Conservation (phyloP, 1,284 basidiomycete species). For the Boletus mariae region DNA sequence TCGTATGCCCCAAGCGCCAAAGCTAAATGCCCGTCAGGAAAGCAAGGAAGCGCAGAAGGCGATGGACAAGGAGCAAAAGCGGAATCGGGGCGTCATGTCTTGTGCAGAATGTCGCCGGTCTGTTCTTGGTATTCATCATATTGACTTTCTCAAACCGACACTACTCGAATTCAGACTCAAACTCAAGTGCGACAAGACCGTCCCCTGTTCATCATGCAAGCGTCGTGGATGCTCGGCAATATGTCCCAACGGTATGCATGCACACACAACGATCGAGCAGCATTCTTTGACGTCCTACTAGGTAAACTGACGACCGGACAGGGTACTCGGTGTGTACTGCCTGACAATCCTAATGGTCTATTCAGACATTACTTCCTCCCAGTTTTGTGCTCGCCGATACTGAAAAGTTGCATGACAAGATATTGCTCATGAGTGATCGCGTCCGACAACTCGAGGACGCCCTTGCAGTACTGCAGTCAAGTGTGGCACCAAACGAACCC, state of each 20-base stretch:
- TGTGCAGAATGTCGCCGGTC: slow-evolving; percentile 72
- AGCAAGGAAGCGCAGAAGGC: slow-evolving; percentile 31
- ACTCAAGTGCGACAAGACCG: slow-evolving; percentile 72
- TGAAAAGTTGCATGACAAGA: slow-evolving; percentile 70
- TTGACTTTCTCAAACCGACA: not conserved
- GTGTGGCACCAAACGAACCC: slow-evolving; percentile 42
- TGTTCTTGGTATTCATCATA: slow-evolving; percentile 15
- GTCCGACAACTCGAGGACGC: slow-evolving; percentile 76
- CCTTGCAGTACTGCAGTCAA: slow-evolving; percentile 55
- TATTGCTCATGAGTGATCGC: slow-evolving; percentile 68
- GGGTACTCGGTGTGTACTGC: slow-evolving; percentile 56
- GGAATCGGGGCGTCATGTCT: slow-evolving; percentile 63
- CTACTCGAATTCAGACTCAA: slow-evolving; percentile 49
- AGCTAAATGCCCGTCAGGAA: slow-evolving; percentile 28
- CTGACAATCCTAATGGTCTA: not conserved
- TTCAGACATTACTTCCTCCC: not conserved
- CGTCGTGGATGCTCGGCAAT: slow-evolving; percentile 70
- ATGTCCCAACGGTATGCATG: slow-evolving; percentile 60
- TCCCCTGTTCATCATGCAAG: slow-evolving; percentile 72
- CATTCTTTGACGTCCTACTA: slow-evolving; percentile 10
- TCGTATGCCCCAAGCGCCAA: slow-evolving; percentile 30
- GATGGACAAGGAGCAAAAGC: slow-evolving; percentile 53
- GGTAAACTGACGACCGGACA: slow-evolving; percentile 62
- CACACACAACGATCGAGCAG: not conserved
- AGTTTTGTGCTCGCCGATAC: slow-evolving; percentile 79